Evolutionary conservation across 2,329 filamentous ascomycete species (phyloP).

Genomic region (Clonostachys solani): DNA sequence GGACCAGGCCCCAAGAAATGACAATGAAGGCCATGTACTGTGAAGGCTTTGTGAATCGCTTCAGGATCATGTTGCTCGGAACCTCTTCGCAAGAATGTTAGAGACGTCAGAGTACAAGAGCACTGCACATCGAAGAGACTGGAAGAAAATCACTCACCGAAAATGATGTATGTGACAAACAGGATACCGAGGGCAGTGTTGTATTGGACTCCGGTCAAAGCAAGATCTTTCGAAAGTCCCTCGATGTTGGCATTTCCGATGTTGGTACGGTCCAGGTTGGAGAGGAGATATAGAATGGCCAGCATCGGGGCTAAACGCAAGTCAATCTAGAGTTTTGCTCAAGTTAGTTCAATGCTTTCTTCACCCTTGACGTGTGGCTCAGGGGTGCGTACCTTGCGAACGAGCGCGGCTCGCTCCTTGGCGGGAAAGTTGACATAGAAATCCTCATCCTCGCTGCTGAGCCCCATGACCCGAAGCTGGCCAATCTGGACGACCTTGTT

Average conservation of each 20-base stretch:
- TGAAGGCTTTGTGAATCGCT: conserved; percentile 20
- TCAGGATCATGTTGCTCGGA: conserved; percentile 26
- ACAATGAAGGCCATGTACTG: conserved; percentile 25
- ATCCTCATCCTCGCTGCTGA: too few relatives aligned
- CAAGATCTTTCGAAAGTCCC: conserved; percentile 40
- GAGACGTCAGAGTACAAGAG: conserved; percentile 3
- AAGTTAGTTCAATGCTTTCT: background rate
- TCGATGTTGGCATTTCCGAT: conserved; percentile 13
- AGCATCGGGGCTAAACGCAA: background rate
- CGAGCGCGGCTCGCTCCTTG: too few relatives aligned
- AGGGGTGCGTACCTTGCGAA: background rate
- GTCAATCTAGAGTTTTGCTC: background rate
- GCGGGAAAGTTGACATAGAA: too few relatives aligned
- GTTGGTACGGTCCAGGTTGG: background rate
- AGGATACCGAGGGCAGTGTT: conserved; percentile 47
- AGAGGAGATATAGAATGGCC: background rate
- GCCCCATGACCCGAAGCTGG: too few relatives aligned
- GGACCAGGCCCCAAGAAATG: conserved; percentile 35
- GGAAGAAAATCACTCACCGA: conserved; percentile 7
- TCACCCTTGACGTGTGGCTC: too few relatives aligned
- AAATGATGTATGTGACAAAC: conserved; percentile 49
- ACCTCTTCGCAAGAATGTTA: conserved; percentile 10
- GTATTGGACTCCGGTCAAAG: conserved; percentile 44
- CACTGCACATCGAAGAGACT: conserved; percentile 12
- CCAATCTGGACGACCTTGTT: too few relatives aligned